Evolutionary conservation across 129 eudicot genomes (phyloP), one percentile per base, ranked within the genome.

Genomic region (Logfia minima): DNA sequence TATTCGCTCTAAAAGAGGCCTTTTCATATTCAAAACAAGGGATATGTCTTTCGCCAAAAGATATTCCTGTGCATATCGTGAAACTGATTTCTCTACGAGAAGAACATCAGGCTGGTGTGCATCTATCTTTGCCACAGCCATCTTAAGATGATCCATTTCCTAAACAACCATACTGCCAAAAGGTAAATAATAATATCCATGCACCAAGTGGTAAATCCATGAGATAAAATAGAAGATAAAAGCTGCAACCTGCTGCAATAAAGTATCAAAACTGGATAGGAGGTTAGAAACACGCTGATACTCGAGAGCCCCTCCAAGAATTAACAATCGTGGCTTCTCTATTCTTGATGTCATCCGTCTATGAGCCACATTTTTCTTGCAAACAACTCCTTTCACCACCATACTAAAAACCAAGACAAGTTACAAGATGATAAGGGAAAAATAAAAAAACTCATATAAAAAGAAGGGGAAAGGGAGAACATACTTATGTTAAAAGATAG

Each of bases 291-390:
- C 92, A 69, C 99, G 86, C 86, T 95, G 99, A 77, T 95, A 95
- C 75, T 95, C 99, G n/a, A 95, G 86, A 82, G 99, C 99, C 67
- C 99, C 99, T 43, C 96, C 96, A 67, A 95, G 99, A 77, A 95
- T 91, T 81, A 95, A 71, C 28, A 95, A 68, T 22, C 99, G 90
- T 24, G 99, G 88, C 75, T 89, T 91, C 82, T 91, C 99, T 68
- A 89, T 76, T 77, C 84, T 91, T 68, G 97, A 86, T 66, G 92
- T 81, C 99, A 95, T 95, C 58, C 96, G 82, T 58, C 97, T 87
- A 71, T 95, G 96, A 74, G 97, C 99, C 84, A 95, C 97, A 78
- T 95, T 95, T 79, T 95, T 95, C 85, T 91, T 95, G 77, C 96
- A 95, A 62, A 91, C 99, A 85, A 95, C 86, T 71, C 99, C 99